Percentiles rank a stretch among this genome's conserved stretches.
Conservation (phyloP, 345 rosid species). For the Populus alba region DNA sequence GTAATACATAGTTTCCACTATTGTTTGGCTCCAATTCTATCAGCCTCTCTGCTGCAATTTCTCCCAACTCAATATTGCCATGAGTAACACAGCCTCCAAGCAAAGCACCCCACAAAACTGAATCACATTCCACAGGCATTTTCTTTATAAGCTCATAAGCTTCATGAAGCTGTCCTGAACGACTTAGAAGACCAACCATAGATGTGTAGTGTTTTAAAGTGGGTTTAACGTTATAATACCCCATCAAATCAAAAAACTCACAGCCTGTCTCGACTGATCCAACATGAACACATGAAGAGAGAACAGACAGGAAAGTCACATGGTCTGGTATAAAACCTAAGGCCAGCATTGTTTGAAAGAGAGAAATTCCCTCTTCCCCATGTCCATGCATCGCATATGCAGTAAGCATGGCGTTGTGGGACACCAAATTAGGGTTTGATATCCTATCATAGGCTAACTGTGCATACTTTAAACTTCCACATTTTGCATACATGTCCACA, state of each 20-base stretch:
- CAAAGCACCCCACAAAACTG: constrained; percentile 28
- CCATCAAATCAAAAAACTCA: constrained; percentile 19
- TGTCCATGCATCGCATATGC: constrained; percentile 31
- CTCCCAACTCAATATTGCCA: constrained; percentile 17
- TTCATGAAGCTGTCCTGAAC: constrained; percentile 20
- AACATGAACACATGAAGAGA: constrained; percentile 25
- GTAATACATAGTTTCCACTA: constrained; percentile 19
- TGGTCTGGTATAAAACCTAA: constrained; percentile 12
- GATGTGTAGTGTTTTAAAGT: constrained; percentile 26
- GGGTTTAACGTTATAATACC: constrained; percentile 10
- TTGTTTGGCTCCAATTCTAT: constrained; percentile 23
- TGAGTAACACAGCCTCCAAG: constrained; percentile 30
- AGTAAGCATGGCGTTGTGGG: constrained; percentile 30
- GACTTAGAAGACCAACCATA: constrained; percentile 26
- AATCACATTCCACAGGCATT: constrained; percentile 25
- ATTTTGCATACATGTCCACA: constrained; percentile 29
- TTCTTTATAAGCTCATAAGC: constrained; percentile 19
- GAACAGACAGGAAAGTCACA: constrained; percentile 24
- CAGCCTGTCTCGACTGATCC: constrained; percentile 18
- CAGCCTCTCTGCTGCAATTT: constrained; percentile 19
- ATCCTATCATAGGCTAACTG: constrained; percentile 17
- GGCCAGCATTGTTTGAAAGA: constrained; percentile 17
- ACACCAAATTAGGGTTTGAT: constrained; percentile 26
- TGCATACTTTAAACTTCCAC: constrained; percentile 22
- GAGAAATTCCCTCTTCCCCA: constrained; percentile 25